These are phyloP conservation scores for Colletotrichum sp. DNA, from an alignment of 2,329 filamentous ascomycete species.

Conservation along the genomic window DNA sequence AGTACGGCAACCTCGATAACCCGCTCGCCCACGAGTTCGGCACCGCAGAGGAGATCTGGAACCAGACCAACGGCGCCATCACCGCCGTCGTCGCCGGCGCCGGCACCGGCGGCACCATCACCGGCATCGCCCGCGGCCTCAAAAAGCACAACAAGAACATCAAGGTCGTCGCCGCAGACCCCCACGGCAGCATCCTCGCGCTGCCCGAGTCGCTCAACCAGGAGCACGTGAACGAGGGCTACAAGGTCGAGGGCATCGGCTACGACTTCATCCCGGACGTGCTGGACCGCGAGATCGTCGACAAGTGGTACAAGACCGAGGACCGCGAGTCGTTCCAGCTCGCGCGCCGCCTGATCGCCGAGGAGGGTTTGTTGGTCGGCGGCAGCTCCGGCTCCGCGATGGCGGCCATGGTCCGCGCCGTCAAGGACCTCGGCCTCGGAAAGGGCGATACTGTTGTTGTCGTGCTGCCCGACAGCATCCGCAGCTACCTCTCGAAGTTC, in stretches of 20 bases:
- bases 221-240: slow-evolving; percentile 79
- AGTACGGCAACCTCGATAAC: slow-evolving; percentile 93
- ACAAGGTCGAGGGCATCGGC: slow-evolving; percentile 98
- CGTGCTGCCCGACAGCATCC: slow-evolving; percentile 91
- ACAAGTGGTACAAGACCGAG: slow-evolving; percentile 98
- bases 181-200: slow-evolving; percentile 89
- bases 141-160: slow-evolving; percentile 85
- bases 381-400: slow-evolving; percentile 94
- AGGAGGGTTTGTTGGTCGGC: slow-evolving; percentile 92
- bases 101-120: slow-evolving; percentile 95
- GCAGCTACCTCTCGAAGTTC: slow-evolving; percentile 98
- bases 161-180: slow-evolving; percentile 92
- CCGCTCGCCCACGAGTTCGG: slow-evolving; percentile 92
- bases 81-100: slow-evolving; percentile 88
- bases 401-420: slow-evolving; percentile 78
- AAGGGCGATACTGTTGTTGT: slow-evolving; percentile 91
- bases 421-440: slow-evolving; percentile 76
- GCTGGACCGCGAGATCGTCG: slow-evolving; percentile 77
- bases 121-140: slow-evolving; percentile 83
- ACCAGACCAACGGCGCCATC: slow-evolving; percentile 83
- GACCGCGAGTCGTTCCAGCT: slow-evolving; percentile 90
- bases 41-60: slow-evolving; percentile 96
- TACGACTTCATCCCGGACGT: slow-evolving; percentile 99
- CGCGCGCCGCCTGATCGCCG: slow-evolving; percentile 87
- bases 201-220: slow-evolving; percentile 81